Conservation (phyloP, 139 green algal genomes). For the Diplosphaera chodatii region DNA sequence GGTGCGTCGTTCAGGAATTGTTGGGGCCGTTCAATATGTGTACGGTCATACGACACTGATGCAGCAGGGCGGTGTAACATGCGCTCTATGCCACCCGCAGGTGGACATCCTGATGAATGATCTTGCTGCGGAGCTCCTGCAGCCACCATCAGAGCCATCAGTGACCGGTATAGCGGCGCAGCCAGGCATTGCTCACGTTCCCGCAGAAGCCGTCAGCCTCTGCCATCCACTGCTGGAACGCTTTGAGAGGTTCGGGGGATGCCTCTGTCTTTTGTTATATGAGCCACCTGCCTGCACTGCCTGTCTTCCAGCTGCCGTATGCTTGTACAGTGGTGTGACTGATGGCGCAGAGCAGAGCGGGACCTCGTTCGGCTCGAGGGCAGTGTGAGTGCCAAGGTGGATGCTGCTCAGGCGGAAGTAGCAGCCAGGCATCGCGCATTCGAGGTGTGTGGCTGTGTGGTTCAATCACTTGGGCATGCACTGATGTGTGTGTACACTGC, state of each 20-base stretch:
- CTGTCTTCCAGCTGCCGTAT: too few relatives aligned
- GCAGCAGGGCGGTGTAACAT: too few relatives aligned
- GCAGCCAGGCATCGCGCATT: neutral
- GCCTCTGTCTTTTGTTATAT: too few relatives aligned
- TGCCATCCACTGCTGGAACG: neutral
- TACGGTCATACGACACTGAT: too few relatives aligned
- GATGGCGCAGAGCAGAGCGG: neutral
- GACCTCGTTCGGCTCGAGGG: neutral
- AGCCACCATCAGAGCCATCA: neutral
- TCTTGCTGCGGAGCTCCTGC: neutral
- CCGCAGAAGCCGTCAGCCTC: neutral
- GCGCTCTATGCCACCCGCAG: too few relatives aligned
- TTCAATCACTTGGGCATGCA: too few relatives aligned
- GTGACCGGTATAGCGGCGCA: too few relatives aligned
- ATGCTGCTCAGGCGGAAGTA: neutral
- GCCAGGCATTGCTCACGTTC: neutral
- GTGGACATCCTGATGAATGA: neutral
- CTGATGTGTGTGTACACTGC: too few relatives aligned
- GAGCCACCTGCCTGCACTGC: too few relatives aligned
- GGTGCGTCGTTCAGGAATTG: too few relatives aligned
- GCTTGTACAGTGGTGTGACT: too few relatives aligned
- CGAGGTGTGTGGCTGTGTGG: neutral
- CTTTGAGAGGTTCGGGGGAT: neutral
- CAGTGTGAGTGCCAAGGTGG: neutral
- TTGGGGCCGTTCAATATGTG: too few relatives aligned